A percentile compares a stretch with the other conserved stretches of the same genome.
Conservation (phyloP, 2,329 filamentous ascomycete species). For the Beauveria sp. region DNA sequence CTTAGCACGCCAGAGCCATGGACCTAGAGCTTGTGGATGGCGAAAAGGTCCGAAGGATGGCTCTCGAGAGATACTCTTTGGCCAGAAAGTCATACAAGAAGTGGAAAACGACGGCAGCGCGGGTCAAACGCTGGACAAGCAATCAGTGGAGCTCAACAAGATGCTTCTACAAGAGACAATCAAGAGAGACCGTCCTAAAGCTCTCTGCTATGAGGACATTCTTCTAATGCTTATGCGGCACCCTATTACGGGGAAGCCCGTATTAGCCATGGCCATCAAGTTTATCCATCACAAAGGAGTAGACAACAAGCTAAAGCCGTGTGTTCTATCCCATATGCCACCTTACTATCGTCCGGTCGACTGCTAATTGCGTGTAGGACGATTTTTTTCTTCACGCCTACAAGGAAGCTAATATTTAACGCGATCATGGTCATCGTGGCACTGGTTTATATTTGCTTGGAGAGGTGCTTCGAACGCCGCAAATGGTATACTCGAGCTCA, state of each 20-base stretch:
- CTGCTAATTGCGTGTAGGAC: conserved; percentile 16
- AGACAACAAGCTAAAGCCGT: too few species aligned
- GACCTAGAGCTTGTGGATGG: conserved; percentile 21
- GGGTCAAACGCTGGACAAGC: conserved; percentile 13
- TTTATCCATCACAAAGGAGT: too few species aligned
- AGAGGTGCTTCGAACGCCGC: conserved; percentile 18
- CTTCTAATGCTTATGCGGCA: conserved; percentile 22
- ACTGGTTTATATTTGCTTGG: conserved; percentile 13
- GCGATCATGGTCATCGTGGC: conserved; percentile 19
- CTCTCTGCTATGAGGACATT: conserved; percentile 25
- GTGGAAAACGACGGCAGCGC: not conserved
- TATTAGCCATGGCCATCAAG: too few species aligned
- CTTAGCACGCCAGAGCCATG: too few species aligned
- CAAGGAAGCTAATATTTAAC: conserved; percentile 21
- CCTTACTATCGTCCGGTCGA: too few species aligned
- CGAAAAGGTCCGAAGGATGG: conserved; percentile 20
- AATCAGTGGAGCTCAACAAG: conserved; percentile 18
- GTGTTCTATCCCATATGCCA: too few species aligned
- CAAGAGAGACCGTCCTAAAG: conserved; percentile 18
- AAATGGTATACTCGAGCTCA: conserved; percentile 16
- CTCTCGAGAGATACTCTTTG: conserved; percentile 20
- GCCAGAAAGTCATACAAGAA: conserved; percentile 17
- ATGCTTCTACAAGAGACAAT: conserved; percentile 18
- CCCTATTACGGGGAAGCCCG: conserved; percentile 14
- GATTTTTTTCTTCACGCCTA: conserved; percentile 22